phyloP scores from a whole-genome alignment of 2,329 filamentous ascomycete genomes.

The Sporothrix brunneoviolacea region DNA sequence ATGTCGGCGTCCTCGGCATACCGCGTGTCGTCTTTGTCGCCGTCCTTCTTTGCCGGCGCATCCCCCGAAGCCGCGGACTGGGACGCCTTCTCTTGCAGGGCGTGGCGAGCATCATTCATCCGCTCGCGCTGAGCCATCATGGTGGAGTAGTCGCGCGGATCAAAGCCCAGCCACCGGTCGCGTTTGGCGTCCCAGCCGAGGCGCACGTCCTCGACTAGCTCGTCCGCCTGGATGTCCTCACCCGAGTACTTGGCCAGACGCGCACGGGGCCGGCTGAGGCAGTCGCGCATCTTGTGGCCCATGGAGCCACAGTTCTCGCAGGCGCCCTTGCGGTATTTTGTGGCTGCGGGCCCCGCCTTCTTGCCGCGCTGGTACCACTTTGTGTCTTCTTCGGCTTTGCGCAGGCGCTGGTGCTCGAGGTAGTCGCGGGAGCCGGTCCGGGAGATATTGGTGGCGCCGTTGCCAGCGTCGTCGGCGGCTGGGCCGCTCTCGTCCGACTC shows the following conservation, averaged over 20 bases:
- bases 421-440: conserved; percentile 48
- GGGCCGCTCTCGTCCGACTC: conserved; percentile 34
- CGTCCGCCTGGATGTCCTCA: conserved; percentile 87
- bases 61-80: neutral
- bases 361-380: conserved; percentile 93
- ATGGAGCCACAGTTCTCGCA: conserved; percentile 98
- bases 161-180: conserved; percentile 98
- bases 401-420: conserved; percentile 89
- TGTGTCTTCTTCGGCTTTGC: conserved; percentile 66
- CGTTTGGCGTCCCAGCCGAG: conserved; percentile 96
- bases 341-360: conserved; percentile 78
- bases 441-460: neutral
- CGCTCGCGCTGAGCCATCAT: conserved; percentile 89
- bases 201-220: conserved; percentile 75
- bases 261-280: conserved; percentile 79
- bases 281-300: conserved; percentile 94
- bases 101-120: conserved; percentile 66
- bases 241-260: conserved; percentile 89
- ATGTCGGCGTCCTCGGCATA: conserved; percentile 97
- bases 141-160: conserved; percentile 73
- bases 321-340: conserved; percentile 94
- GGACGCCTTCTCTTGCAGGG: conserved; percentile 46
- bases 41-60: neutral
- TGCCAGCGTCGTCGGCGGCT: conserved; percentile 27
- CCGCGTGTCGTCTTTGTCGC: conserved; percentile 11